Conservation (phyloP, 768 basidiomycete species). For the Boletellus sp. region DNA sequence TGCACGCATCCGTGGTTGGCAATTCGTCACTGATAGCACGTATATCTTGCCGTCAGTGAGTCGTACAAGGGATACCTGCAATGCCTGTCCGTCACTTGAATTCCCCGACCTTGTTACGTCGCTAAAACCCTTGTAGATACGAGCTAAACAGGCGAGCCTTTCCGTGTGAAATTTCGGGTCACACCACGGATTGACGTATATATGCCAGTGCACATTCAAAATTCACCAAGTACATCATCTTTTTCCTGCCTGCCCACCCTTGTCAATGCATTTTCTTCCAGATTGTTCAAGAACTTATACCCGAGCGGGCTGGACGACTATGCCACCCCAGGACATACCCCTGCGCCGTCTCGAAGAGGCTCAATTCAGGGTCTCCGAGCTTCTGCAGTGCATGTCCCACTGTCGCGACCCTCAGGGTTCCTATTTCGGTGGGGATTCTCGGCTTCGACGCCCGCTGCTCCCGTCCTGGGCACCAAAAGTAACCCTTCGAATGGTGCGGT, state of each 20-base stretch:
- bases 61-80: conserved; percentile 77
- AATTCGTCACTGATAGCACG: conserved; percentile 2
- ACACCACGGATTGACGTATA: conserved; percentile 19
- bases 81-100: conserved; percentile 52
- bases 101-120: background rate
- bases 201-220: conserved; percentile 58
- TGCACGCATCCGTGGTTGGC: conserved; percentile 10
- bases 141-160: conserved; percentile 51
- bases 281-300: conserved; percentile 64
- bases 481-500: conserved; percentile 48
- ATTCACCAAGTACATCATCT: conserved; percentile 56
- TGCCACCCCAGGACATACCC: conserved; percentile 36
- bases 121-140: conserved; percentile 31
- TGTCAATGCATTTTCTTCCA: conserved; percentile 23
- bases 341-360: conserved; percentile 34
- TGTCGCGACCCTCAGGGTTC: conserved; percentile 29
- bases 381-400: conserved; percentile 18
- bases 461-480: conserved; percentile 15
- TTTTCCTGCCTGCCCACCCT: background rate
- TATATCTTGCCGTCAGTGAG: conserved; percentile 42
- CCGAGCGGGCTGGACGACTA: conserved; percentile 53
- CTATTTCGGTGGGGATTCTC: conserved; percentile 36
- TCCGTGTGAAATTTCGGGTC: background rate
- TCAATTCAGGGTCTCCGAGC: conserved; percentile 22
- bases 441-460: conserved; percentile 11